phyloP scores from a whole-genome alignment of 1,284 basidiomycete species.

The Xerocomus cyaneibrunnescens region DNA sequence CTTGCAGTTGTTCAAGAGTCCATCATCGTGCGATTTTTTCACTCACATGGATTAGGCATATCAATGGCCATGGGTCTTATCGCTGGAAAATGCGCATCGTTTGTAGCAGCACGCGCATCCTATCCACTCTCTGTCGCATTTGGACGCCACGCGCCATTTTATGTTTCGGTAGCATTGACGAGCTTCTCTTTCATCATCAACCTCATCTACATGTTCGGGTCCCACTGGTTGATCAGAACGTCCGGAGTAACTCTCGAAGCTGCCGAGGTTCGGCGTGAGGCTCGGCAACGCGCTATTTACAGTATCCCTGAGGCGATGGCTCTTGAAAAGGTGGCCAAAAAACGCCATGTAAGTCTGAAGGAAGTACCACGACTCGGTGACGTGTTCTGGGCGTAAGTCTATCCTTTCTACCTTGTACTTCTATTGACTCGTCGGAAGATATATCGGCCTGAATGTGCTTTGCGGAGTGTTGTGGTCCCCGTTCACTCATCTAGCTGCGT shows the following conservation, averaged over 20 bases:
- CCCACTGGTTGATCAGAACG: constrained; percentile 60
- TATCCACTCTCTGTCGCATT: constrained; percentile 72
- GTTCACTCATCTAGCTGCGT: constrained; percentile 76
- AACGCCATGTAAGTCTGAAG: constrained; percentile 56
- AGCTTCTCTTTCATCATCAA: constrained; percentile 67
- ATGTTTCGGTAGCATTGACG: constrained; percentile 63
- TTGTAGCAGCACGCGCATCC: constrained; percentile 69
- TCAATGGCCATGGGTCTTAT: constrained; percentile 79
- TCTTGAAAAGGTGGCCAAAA: constrained; percentile 62
- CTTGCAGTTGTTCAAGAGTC: constrained; percentile 76
- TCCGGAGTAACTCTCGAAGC: constrained; percentile 63
- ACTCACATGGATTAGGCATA: constrained; percentile 70
- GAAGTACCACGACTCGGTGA: constrained; percentile 70
- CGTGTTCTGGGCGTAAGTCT: constrained; percentile 73
- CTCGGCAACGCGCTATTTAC: constrained; percentile 41
- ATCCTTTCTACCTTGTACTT: not conserved
- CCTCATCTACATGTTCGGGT: constrained; percentile 60
- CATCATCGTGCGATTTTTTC: constrained; percentile 80
- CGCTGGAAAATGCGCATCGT: constrained; percentile 74
- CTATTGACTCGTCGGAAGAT: constrained; percentile 41
- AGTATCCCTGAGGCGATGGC: constrained; percentile 59
- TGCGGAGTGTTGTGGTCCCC: constrained; percentile 80
- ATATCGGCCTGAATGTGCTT: constrained; percentile 67
- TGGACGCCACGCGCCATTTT: constrained; percentile 72
- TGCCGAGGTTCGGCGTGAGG: constrained; percentile 57